Percentiles rank a stretch among this genome's conserved stretches.
phyloP scores from a whole-genome alignment of 352 stramenopile species.

The Peronosclerospora sorghi region DNA sequence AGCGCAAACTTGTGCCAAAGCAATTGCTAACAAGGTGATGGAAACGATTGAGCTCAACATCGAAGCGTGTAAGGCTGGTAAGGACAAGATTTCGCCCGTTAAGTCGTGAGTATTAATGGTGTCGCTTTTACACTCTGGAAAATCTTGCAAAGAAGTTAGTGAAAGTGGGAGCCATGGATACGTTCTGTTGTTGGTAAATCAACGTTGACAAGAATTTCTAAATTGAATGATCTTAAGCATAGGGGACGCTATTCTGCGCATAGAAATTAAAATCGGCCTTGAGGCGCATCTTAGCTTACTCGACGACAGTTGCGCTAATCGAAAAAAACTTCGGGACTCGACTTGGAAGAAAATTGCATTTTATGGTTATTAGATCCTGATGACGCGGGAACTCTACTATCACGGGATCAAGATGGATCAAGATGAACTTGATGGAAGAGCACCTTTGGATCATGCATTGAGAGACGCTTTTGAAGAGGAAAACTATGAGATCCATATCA shows the following conservation, averaged over 20 bases:
- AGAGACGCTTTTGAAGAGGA: too few species aligned
- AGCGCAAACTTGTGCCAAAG: conserved; percentile 60
- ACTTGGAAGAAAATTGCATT: conserved; percentile 39
- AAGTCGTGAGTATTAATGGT: conserved; percentile 53
- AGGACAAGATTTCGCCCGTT: conserved; percentile 37
- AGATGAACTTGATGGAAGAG: too few species aligned
- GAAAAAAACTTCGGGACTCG: conserved; percentile 16
- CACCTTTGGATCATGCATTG: too few species aligned
- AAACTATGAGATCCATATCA: too few species aligned
- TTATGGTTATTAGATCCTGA: conserved; percentile 64
- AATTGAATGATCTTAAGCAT: conserved; percentile 54
- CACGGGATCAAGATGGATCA: too few species aligned
- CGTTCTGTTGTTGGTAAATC: conserved; percentile 49
- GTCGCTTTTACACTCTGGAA: conserved; percentile 45
- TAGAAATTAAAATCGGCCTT: conserved; percentile 43
- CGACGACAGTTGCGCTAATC: conserved; percentile 31
- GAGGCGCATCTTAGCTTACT: conserved; percentile 72
- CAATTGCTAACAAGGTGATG: conserved; percentile 60
- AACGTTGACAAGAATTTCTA: conserved; percentile 32
- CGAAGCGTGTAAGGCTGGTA: conserved; percentile 6
- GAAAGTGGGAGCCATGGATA: conserved; percentile 41
- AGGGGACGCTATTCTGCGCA: conserved; percentile 48
- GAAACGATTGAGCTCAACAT: conserved; percentile 48
- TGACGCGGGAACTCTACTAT: too few species aligned
- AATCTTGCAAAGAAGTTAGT: conserved; percentile 47